Evolutionary conservation across 2,329 filamentous ascomycete genomes (phyloP).

Genomic region (Triangularia setosa): DNA sequence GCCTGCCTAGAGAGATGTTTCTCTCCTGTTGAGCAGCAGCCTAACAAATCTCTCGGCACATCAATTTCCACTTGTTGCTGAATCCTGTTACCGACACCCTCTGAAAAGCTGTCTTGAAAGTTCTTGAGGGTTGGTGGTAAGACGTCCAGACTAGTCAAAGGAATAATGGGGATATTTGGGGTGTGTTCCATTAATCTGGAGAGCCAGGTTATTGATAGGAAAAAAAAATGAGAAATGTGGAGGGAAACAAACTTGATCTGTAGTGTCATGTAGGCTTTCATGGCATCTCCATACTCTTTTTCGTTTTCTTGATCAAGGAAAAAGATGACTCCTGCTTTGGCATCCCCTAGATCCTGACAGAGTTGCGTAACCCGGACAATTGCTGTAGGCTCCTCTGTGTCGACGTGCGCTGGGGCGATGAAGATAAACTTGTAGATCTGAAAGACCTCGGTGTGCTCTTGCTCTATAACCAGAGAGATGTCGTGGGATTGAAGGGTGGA

Average conservation of each 20-base stretch:
- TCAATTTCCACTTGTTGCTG: neutral
- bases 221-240: neutral
- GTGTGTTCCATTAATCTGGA: neutral
- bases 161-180: neutral
- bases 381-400: neutral
- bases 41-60: slow-evolving; percentile 29
- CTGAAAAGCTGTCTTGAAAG: neutral
- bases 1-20: slow-evolving; percentile 23
- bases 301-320: slow-evolving; percentile 34
- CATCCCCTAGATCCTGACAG: slow-evolving; percentile 36
- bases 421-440: neutral
- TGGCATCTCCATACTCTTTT: slow-evolving; percentile 20
- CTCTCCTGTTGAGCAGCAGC: slow-evolving; percentile 28
- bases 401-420: neutral
- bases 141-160: neutral
- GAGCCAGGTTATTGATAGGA: neutral
- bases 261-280: slow-evolving; percentile 38
- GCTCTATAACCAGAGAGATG: slow-evolving; percentile 35
- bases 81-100: neutral
- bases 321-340: slow-evolving; percentile 42
- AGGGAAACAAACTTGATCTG: slow-evolving; percentile 40
- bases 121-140: neutral
- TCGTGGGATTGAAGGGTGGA: slow-evolving; percentile 41
- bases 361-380: neutral
- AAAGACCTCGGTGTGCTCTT: slow-evolving; percentile 10